A percentile compares a stretch with the other conserved stretches of the same genome.
Conservation (phyloP, 768 basidiomycete genomes). For the Pholiota molesta region DNA sequence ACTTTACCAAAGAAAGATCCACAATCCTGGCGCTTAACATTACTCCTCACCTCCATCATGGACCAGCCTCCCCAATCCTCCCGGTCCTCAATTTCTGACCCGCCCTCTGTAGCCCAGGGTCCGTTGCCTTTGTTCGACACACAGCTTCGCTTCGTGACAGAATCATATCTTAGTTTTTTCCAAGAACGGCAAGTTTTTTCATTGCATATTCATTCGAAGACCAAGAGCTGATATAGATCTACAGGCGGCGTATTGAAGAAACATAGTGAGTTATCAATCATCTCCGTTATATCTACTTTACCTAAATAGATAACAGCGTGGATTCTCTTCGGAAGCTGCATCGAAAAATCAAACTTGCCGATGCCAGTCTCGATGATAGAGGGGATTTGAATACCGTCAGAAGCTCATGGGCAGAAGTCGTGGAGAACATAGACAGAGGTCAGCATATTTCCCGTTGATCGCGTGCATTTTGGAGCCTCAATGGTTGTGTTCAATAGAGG, state of each 20-base stretch:
- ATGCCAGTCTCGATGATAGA: constrained; percentile 74
- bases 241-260: constrained; percentile 84
- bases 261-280: constrained; percentile 59
- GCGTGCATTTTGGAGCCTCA: neutral
- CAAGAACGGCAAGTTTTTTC: constrained; percentile 65
- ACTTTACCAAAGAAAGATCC: constrained; percentile 1
- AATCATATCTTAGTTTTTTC: constrained; percentile 85
- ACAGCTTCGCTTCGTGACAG: constrained; percentile 67
- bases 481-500: constrained; percentile 53
- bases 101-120: constrained; percentile 40
- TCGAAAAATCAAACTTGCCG: constrained; percentile 68
- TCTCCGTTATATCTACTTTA: neutral
- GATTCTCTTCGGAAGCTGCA: constrained; percentile 76
- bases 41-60: constrained; percentile 13
- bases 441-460: constrained; percentile 17
- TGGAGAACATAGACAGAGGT: constrained; percentile 88
- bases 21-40: constrained; percentile 3
- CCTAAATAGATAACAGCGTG: constrained; percentile 48
- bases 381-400: constrained; percentile 65
- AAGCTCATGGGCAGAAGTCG: constrained; percentile 80
- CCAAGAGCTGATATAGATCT: constrained; percentile 22
- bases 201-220: constrained; percentile 13
- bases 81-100: constrained; percentile 43
- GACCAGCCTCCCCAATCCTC: constrained; percentile 38
- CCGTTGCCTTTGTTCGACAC: constrained; percentile 74